These are phyloP conservation scores for Gaultheria prostrata DNA, from an alignment of 148 eudicot species.

Conservation along the genomic window DNA sequence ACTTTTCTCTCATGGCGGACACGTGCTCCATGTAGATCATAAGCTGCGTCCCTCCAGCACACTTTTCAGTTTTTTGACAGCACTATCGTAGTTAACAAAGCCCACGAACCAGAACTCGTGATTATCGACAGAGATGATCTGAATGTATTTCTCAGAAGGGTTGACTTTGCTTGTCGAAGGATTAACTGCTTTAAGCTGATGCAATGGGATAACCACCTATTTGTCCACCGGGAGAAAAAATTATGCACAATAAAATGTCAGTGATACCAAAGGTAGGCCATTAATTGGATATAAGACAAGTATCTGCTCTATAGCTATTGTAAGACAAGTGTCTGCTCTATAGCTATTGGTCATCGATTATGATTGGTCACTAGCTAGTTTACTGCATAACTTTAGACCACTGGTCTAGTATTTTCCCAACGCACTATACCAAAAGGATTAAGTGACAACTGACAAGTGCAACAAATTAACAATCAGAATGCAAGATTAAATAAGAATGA, in stretches of 20 bases:
- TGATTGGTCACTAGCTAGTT: background rate
- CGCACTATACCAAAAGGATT: background rate
- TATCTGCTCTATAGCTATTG: too few species aligned
- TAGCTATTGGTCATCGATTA: too few species aligned
- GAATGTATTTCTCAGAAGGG: constrained; percentile 76
- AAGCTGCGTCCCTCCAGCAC: constrained; percentile 28
- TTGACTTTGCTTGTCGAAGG: constrained; percentile 68
- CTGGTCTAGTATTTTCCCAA: background rate
- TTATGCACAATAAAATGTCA: background rate
- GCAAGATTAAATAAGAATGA: background rate
- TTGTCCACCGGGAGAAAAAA: background rate
- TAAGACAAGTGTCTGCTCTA: too few species aligned
- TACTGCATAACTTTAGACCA: background rate
- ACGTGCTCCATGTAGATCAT: constrained; percentile 7
- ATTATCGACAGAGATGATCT: constrained; percentile 72
- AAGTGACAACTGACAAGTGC: background rate
- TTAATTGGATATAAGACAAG: background rate
- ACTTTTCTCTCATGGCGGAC: background rate
- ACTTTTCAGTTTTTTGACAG: constrained; percentile 72
- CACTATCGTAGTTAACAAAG: constrained; percentile 72
- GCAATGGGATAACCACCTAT: constrained; percentile 71
- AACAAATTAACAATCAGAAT: background rate
- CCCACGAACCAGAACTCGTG: constrained; percentile 97
- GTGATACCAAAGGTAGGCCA: background rate
- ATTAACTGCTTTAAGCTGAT: constrained; percentile 84